Evolutionary conservation across 2,329 filamentous ascomycete genomes (phyloP).

Genomic region (Cladosporium cucumerinum): DNA sequence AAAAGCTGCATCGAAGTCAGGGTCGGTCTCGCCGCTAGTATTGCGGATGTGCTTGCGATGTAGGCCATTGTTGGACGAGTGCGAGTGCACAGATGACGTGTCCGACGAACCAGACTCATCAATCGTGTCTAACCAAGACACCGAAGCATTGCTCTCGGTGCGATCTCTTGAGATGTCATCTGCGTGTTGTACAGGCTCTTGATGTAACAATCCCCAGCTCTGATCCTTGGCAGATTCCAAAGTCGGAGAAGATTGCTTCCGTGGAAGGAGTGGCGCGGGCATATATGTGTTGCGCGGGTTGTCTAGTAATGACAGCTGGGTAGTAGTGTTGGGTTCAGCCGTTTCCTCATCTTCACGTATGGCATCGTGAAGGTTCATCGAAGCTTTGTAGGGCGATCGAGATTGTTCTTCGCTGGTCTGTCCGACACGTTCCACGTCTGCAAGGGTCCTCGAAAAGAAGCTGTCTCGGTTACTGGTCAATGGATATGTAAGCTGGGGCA

Average conservation of each 20-base stretch:
- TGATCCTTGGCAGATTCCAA: constrained; percentile 16
- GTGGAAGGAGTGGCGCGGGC: constrained; percentile 68
- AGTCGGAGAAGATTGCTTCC: constrained; percentile 52
- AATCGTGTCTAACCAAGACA: constrained; percentile 55
- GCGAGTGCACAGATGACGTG: constrained; percentile 75
- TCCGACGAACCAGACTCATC: constrained; percentile 78
- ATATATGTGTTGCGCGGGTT: constrained; percentile 50
- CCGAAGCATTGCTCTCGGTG: constrained; percentile 27
- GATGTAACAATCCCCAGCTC: not conserved
- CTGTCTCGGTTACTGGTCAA: constrained; percentile 26
- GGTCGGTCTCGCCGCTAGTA: constrained; percentile 70
- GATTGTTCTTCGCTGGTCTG: constrained; percentile 1
- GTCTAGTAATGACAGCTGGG: constrained; percentile 34
- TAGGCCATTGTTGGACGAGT: constrained; percentile 67
- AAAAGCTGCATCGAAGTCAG: constrained; percentile 88
- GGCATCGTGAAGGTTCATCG: not conserved
- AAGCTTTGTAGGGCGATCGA: not conserved
- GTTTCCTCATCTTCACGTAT: constrained; percentile 15
- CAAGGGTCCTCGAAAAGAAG: constrained; percentile 31
- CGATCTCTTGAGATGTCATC: constrained; percentile 15
- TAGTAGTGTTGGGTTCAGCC: constrained; percentile 1
- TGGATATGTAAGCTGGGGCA: constrained; percentile 27
- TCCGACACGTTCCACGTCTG: constrained; percentile 25
- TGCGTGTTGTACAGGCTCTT: not conserved
- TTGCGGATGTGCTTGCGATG: constrained; percentile 67